Conservation (phyloP, 2,329 filamentous ascomycete species). For the Madurella fahalii region DNA sequence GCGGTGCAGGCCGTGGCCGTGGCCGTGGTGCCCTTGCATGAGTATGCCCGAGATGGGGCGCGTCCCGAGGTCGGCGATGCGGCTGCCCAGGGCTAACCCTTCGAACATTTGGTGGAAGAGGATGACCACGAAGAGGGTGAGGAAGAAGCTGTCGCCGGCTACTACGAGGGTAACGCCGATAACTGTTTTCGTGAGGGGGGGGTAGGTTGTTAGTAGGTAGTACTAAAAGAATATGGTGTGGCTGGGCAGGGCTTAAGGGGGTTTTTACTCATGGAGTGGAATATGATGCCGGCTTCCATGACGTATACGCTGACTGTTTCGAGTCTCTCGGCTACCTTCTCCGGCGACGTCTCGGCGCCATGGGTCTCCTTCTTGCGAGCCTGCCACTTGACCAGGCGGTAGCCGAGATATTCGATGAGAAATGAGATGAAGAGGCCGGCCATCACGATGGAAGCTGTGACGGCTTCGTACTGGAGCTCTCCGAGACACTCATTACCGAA, state of each 20-base stretch:
- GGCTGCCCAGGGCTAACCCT: conserved; percentile 66
- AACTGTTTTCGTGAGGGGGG: conserved; percentile 37
- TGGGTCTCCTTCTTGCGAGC: conserved; percentile 8
- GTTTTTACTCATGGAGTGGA: conserved; percentile 60
- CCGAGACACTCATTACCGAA: conserved; percentile 66
- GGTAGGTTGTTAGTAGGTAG: not conserved
- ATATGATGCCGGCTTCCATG: conserved; percentile 68
- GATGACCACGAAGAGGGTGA: conserved; percentile 59
- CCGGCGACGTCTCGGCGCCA: not conserved
- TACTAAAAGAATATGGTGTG: too few species aligned
- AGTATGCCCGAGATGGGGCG: conserved; percentile 43
- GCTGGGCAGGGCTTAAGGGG: not conserved
- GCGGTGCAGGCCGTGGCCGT: not conserved
- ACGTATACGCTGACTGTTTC: conserved; percentile 49
- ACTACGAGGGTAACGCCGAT: conserved; percentile 62
- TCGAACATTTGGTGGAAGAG: conserved; percentile 77
- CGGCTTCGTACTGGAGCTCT: conserved; percentile 61
- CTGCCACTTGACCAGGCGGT: conserved; percentile 46
- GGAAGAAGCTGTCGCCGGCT: conserved; percentile 50
- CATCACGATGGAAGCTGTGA: conserved; percentile 66
- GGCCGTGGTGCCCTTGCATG: conserved; percentile 28
- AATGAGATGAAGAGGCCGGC: conserved; percentile 69
- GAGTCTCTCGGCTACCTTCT: conserved; percentile 40
- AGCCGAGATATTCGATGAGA: conserved; percentile 62
- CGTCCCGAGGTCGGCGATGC: conserved; percentile 57